Conservation (phyloP, 129 eudicot genomes). For the Ambrosia artemisiifolia region DNA sequence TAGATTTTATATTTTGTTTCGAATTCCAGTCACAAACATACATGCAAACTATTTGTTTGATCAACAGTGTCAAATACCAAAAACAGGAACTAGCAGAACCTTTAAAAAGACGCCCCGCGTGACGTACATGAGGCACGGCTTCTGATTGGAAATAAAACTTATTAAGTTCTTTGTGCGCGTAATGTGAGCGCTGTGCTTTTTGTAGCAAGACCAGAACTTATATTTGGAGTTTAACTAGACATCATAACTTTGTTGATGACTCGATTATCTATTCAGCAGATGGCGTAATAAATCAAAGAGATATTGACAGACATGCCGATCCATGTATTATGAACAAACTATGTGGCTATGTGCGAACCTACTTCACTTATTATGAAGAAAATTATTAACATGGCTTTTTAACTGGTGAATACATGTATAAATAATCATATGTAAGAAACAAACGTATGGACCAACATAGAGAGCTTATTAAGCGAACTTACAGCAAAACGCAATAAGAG, state of each 20-base stretch:
- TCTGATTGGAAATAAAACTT: too few relatives aligned
- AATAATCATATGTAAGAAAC: too few relatives aligned
- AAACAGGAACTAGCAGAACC: not conserved
- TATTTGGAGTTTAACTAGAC: not conserved
- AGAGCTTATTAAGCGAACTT: slow-evolving; percentile 25
- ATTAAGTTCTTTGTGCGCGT: too few relatives aligned
- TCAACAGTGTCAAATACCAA: not conserved
- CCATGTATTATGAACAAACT: slow-evolving; percentile 4
- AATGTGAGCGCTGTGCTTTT: too few relatives aligned
- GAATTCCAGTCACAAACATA: not conserved
- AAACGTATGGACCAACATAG: too few relatives aligned
- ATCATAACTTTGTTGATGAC: too few relatives aligned
- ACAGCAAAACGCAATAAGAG: slow-evolving; percentile 92
- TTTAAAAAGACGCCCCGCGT: too few relatives aligned
- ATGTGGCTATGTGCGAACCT: not conserved
- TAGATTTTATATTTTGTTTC: slow-evolving; percentile 4
- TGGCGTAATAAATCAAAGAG: not conserved
- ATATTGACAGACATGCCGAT: not conserved
- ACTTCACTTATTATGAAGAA: not conserved
- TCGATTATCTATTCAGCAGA: too few relatives aligned
- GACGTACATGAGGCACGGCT: too few relatives aligned
- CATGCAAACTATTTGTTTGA: not conserved
- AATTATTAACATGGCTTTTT: not conserved
- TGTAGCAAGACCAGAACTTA: not conserved
- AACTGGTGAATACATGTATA: not conserved